A percentile compares a stretch with the other conserved stretches of the same genome.
Evolutionary conservation across 352 stramenopile species (phyloP).

Genomic region (Phytopythium cucurbitacearum): DNA sequence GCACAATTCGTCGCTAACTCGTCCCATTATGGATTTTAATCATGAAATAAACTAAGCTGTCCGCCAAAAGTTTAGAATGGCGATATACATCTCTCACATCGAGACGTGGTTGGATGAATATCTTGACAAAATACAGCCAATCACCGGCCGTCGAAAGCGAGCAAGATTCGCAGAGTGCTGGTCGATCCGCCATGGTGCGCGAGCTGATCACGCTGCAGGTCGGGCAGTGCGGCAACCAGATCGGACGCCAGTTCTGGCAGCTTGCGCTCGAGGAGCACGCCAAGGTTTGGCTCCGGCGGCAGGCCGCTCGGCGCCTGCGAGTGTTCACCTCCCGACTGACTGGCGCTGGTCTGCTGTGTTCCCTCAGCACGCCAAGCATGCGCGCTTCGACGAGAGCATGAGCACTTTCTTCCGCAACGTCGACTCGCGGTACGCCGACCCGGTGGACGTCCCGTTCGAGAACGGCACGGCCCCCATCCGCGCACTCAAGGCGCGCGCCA

Average conservation of each 20-base stretch:
- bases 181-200: constrained; percentile 46
- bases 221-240: constrained; percentile 94
- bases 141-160: no score
- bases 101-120: no score
- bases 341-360: neutral
- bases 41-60: no score
- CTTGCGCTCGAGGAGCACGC: constrained; percentile 88
- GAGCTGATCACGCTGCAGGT: constrained; percentile 91
- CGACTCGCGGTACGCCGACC: constrained; percentile 53
- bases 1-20: no score
- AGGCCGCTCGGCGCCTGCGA: neutral
- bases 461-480: constrained; percentile 33
- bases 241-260: constrained; percentile 91
- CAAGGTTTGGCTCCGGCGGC: constrained; percentile 18
- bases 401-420: constrained; percentile 92
- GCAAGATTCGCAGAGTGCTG: neutral
- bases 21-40: no score
- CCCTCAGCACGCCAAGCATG: constrained; percentile 36
- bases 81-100: no score
- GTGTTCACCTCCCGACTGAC: neutral
- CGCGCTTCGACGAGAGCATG: constrained; percentile 88
- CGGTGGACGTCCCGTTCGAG: constrained; percentile 46
- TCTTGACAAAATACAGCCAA: no score
- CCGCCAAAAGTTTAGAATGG: no score
- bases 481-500: constrained; percentile 72